Evolutionary conservation across 1,284 basidiomycete genomes (phyloP).

Genomic region (Heterobasidion irregulare): DNA sequence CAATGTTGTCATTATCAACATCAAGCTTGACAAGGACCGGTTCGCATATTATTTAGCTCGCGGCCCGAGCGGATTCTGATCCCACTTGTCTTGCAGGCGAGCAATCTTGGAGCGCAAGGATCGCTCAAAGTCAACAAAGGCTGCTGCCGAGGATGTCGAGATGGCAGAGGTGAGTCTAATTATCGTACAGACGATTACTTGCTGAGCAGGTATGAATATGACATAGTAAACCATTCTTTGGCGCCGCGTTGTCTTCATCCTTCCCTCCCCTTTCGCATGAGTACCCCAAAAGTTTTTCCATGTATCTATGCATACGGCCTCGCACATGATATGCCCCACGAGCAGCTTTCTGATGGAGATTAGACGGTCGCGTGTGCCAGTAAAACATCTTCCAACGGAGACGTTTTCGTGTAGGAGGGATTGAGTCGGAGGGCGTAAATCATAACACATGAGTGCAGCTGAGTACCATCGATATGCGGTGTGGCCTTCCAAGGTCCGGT

Average conservation of each 20-base stretch:
- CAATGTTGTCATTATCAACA: slow-evolving; percentile 91
- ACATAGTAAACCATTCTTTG: slow-evolving; percentile 24
- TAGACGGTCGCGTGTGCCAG: not conserved
- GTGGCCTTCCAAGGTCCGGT: too few species aligned
- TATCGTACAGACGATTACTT: not conserved
- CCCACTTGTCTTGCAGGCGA: slow-evolving; percentile 34
- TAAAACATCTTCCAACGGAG: not conserved
- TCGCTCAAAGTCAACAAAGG: slow-evolving; percentile 47
- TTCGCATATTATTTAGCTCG: slow-evolving; percentile 16
- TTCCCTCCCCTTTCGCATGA: slow-evolving; percentile 23
- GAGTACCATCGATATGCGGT: too few species aligned
- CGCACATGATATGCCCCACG: slow-evolving; percentile 46
- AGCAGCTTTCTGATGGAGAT: slow-evolving; percentile 14
- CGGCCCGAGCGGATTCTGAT: not conserved
- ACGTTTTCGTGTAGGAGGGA: too few species aligned
- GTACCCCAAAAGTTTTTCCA: slow-evolving; percentile 35
- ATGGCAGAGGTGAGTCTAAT: slow-evolving; percentile 61
- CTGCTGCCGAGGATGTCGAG: slow-evolving; percentile 52
- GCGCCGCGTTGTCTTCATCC: slow-evolving; percentile 9
- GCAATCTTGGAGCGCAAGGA: slow-evolving; percentile 80
- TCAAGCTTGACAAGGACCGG: slow-evolving; percentile 89
- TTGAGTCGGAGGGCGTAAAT: too few species aligned
- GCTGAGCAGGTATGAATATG: slow-evolving; percentile 5
- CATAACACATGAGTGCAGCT: too few species aligned
- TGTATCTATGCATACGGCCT: slow-evolving; percentile 38